Base-by-base conservation (phyloP, 176 grass and related monocot species). In the Triticum turgidum region DNA sequence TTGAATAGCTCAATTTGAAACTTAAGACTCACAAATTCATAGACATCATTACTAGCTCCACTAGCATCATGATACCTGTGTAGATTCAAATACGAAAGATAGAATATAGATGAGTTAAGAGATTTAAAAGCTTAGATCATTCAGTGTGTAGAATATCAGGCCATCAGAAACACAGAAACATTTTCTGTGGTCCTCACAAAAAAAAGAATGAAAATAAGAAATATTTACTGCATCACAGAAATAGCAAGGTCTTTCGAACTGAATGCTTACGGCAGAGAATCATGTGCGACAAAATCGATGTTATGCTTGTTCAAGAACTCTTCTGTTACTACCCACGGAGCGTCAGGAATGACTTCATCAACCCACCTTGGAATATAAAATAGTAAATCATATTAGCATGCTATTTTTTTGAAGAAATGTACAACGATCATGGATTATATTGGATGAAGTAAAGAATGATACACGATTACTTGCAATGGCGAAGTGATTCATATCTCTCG, bases 281-380 rank as follows among this genome's bases (percentile, higher is more conserved):
- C 94, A 83, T 97, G 94, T 1, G 94, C 94, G 65, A 97, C 92
- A 74, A 82, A 97, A 91, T 97, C 94, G 22, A 97, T 94, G 63
- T 97, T 91, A 85, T 97, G 92, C 82, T 92, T 92, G 63, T 97
- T 29, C 79, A 97, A 83, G 85, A 97, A 97, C 80, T 97, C 94
- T 85, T 88, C 79, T 69, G 88, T 91, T 62, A 97, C 85, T 76
- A 97, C 94, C 94, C 94, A 97, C 59, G 94, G 94, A 74, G 94
- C 94, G 91, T 97, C 92, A 73, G 94, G 94, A 90, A 97, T 97
- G 35, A 97, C 94, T 88, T 97, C 94, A 86, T 97, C 94, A 52
- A 97, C 94, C 94, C 94, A 97, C 80, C 94, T 97, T 32, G 27
- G 65, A 73, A 89, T 58, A 82, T 51, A 83, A 47, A 86, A 72